Conservation (phyloP, 306 rosid species). For the Gastrolobium villosum region DNA sequence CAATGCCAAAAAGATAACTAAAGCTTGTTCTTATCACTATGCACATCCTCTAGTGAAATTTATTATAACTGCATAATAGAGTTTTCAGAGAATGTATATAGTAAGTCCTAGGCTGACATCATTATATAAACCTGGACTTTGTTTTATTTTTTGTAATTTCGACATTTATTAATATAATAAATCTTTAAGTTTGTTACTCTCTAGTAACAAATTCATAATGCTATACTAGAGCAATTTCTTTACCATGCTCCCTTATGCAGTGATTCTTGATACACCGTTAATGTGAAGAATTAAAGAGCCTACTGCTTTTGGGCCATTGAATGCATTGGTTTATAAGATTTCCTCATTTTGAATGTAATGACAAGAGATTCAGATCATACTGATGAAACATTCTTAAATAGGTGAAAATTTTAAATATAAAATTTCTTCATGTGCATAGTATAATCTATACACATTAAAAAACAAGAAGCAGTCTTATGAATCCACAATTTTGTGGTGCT, state of each 20-base stretch:
- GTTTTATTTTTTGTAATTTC: not conserved
- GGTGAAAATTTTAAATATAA: not conserved
- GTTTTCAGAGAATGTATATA: not conserved
- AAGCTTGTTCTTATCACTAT: not conserved
- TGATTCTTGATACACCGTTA: not conserved
- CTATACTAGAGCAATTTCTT: not conserved
- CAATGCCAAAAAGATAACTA: not conserved
- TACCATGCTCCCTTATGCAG: not conserved
- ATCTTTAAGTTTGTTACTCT: not conserved
- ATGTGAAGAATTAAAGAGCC: not conserved
- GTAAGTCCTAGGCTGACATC: not conserved
- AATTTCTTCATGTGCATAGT: not conserved
- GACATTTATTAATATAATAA: not conserved
- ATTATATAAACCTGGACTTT: conserved; percentile 5
- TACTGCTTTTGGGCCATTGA: conserved; percentile 12
- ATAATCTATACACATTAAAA: not conserved
- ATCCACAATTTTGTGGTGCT: too few species aligned
- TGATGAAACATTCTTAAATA: not conserved
- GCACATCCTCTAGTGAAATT: not conserved
- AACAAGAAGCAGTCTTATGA: too few species aligned
- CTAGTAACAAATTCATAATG: not conserved
- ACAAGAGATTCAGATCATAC: not conserved
- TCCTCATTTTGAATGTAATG: not conserved
- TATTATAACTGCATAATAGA: not conserved
- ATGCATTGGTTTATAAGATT: not conserved